Evolutionary conservation across 768 basidiomycete genomes (phyloP).

Genomic region (Pleurotus tuoliensis): DNA sequence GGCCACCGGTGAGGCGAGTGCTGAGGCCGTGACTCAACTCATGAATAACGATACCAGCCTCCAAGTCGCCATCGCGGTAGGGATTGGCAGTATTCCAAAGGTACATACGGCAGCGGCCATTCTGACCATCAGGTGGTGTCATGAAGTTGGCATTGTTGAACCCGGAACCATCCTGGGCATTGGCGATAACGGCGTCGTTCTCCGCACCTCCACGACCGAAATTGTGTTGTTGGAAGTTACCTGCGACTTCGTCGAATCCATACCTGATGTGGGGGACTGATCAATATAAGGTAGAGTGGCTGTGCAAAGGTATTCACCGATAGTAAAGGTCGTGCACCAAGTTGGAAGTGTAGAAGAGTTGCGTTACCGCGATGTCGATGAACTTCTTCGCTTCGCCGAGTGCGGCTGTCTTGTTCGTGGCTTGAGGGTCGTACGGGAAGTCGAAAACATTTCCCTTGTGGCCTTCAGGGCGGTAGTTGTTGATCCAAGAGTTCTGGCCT

Average conservation of each 20-base stretch:
- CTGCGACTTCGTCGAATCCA: constrained; percentile 87
- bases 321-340: constrained; percentile 82
- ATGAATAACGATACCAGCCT: constrained; percentile 96
- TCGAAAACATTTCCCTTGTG: constrained; percentile 56
- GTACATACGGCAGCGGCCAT: constrained; percentile 95
- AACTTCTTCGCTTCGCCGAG: constrained; percentile 73
- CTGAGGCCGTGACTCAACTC: constrained; percentile 87
- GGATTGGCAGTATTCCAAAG: constrained; percentile 90
- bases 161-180: constrained; percentile 93
- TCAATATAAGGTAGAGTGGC: background rate
- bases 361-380: constrained; percentile 83
- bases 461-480: constrained; percentile 79
- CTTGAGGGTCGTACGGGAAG: constrained; percentile 70
- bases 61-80: constrained; percentile 92
- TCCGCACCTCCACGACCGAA: constrained; percentile 87
- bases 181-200: constrained; percentile 87
- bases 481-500: constrained; percentile 58
- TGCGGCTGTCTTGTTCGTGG: constrained; percentile 51
- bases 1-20: constrained; percentile 93
- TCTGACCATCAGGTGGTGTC: constrained; percentile 81
- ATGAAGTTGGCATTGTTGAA: constrained; percentile 93
- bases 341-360: constrained; percentile 87
- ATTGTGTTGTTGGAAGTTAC: constrained; percentile 99
- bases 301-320: constrained; percentile 33
- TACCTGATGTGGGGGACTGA: constrained; percentile 43